Conservation (phyloP, 768 basidiomycete species). For the Sistotremastrum suecicum region DNA sequence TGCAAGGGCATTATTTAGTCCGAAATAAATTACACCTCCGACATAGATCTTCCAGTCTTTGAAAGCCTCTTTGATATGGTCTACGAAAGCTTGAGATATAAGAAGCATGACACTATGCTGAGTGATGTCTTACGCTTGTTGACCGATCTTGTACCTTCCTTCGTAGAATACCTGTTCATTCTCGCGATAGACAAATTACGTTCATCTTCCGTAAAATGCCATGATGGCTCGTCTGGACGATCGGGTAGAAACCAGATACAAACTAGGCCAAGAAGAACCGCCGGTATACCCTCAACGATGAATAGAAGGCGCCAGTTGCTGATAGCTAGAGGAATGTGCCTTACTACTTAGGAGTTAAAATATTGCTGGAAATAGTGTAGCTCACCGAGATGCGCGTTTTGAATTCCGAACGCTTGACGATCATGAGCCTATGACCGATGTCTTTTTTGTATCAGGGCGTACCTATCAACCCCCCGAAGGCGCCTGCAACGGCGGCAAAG, state of each 20-base stretch:
- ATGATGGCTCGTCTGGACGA: constrained; percentile 50
- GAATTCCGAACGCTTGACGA: constrained; percentile 50
- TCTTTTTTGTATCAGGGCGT: too few relatives aligned
- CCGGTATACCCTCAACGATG: constrained; percentile 65
- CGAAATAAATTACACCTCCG: constrained; percentile 66
- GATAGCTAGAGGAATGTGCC: constrained; percentile 16
- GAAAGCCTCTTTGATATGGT: constrained; percentile 48
- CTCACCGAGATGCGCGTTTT: constrained; percentile 30
- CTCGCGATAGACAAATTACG: constrained; percentile 7
- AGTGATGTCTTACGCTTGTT: constrained; percentile 35
- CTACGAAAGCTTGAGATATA: constrained; percentile 18
- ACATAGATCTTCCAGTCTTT: constrained; percentile 63
- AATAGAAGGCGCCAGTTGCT: constrained; percentile 52
- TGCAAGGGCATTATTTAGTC: constrained; percentile 61
- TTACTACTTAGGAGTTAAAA: too few relatives aligned
- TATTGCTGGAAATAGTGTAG: too few relatives aligned
- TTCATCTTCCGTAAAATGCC: constrained; percentile 34
- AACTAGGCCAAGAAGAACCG: constrained; percentile 46
- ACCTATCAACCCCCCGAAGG: constrained; percentile 63
- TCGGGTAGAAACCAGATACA: constrained; percentile 47
- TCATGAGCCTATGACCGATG: too few relatives aligned
- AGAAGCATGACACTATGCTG: neutral
- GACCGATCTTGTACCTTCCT: constrained; percentile 16
- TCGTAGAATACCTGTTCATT: constrained; percentile 4
- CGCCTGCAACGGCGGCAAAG: constrained; percentile 73